phyloP scores from a whole-genome alignment of 257 asterid species.

The Solanum medicagineum region DNA sequence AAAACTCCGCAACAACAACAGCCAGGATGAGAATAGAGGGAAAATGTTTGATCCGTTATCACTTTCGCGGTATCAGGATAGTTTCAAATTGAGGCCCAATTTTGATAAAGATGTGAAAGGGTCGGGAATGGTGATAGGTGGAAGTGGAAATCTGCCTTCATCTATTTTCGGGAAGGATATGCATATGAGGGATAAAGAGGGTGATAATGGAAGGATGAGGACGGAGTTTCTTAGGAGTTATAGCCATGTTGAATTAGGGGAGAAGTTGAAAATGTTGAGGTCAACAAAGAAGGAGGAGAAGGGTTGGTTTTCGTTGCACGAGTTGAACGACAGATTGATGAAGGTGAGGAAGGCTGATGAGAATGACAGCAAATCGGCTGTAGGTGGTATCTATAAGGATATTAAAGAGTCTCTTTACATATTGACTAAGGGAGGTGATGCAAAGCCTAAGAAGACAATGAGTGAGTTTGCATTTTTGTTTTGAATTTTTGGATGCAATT shows the following conservation, averaged over 20 bases:
- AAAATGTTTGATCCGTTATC: background rate
- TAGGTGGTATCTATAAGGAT: background rate
- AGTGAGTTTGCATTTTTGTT: slow-evolving; percentile 7
- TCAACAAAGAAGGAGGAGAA: slow-evolving; percentile 40
- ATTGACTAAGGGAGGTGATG: background rate
- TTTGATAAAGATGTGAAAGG: background rate
- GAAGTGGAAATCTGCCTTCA: background rate
- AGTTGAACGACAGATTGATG: slow-evolving; percentile 48
- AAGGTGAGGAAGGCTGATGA: slow-evolving; percentile 32
- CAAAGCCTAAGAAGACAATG: background rate
- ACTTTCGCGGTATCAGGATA: background rate
- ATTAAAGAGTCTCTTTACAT: background rate
- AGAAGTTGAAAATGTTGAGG: slow-evolving; percentile 43
- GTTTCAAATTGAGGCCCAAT: background rate
- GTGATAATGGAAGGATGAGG: background rate
- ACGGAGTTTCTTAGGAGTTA: slow-evolving; percentile 8
- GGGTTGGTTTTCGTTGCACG: slow-evolving; percentile 57
- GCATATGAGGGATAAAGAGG: background rate
- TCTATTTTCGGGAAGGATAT: slow-evolving; percentile 3
- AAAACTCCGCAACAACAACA: background rate
- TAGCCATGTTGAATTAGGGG: slow-evolving; percentile 34
- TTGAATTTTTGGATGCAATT: background rate
- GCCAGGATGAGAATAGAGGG: background rate
- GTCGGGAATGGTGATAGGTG: background rate
- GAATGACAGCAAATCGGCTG: background rate